phyloP scores from a whole-genome alignment of 768 basidiomycete genomes.

The Mycena epipterygia region DNA sequence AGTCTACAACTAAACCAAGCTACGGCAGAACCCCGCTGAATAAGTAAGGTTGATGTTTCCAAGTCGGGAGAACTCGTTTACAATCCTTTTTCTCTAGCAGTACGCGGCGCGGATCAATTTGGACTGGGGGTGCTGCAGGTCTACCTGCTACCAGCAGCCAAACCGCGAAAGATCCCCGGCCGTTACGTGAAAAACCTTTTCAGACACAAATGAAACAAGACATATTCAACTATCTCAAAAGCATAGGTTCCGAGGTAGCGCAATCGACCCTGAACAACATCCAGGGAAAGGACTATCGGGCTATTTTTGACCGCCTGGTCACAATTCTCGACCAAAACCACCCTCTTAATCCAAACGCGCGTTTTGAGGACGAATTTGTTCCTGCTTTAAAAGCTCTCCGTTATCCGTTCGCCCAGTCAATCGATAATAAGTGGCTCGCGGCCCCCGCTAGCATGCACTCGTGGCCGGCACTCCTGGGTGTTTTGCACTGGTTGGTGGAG shows the following conservation, averaged over 20 bases:
- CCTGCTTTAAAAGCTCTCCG: conserved; percentile 78
- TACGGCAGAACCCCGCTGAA: conserved; percentile 83
- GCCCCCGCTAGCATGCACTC: conserved; percentile 91
- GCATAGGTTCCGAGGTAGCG: conserved; percentile 75
- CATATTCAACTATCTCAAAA: conserved; percentile 78
- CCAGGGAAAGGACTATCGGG: conserved; percentile 88
- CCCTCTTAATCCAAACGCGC: conserved; percentile 60
- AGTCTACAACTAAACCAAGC: conserved; percentile 76
- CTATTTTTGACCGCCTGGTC: conserved; percentile 87
- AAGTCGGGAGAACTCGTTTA: background rate
- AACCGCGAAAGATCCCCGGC: conserved; percentile 78
- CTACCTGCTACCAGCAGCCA: conserved; percentile 68
- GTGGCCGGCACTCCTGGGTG: conserved; percentile 92
- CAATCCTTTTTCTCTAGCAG: conserved; percentile 56
- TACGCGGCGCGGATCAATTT: conserved; percentile 82
- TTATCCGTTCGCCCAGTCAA: conserved; percentile 85
- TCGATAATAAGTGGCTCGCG: conserved; percentile 89
- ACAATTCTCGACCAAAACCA: conserved; percentile 78
- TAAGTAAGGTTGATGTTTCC: conserved; percentile 56
- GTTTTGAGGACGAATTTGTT: conserved; percentile 89
- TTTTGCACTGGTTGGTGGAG: conserved; percentile 93
- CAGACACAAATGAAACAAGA: conserved; percentile 84
- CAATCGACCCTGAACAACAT: conserved; percentile 81
- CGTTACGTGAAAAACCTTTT: conserved; percentile 81
- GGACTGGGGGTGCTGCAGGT: conserved; percentile 66